Conservation (phyloP, 2,329 filamentous ascomycete genomes). For the Phyllosticta paracitricarpa region DNA sequence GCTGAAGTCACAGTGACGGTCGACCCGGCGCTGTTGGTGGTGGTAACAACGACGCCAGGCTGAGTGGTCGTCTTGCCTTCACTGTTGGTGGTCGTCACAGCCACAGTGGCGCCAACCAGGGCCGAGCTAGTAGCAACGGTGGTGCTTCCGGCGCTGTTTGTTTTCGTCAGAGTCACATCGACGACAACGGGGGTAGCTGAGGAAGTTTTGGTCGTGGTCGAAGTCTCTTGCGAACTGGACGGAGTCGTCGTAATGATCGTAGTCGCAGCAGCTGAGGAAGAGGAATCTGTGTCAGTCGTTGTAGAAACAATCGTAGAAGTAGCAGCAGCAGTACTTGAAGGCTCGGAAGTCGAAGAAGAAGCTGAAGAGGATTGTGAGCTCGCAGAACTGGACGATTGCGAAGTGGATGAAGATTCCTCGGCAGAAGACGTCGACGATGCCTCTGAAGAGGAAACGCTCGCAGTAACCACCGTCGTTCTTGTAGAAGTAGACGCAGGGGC, state of each 20-base stretch:
- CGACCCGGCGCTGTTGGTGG: conserved; percentile 31
- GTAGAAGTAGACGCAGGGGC: conserved; percentile 1
- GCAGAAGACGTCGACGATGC: background rate
- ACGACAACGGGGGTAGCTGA: conserved; percentile 24
- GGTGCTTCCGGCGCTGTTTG: conserved; percentile 25
- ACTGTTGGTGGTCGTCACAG: conserved; percentile 30
- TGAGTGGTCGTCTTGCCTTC: conserved; percentile 28
- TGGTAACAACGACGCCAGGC: conserved; percentile 27
- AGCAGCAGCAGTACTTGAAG: conserved; percentile 6
- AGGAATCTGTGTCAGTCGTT: background rate
- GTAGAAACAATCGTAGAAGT: conserved; percentile 1
- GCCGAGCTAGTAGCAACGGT: conserved; percentile 29
- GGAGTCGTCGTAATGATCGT: background rate
- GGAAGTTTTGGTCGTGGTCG: conserved; percentile 11
- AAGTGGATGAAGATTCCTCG: background rate
- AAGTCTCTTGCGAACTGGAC: background rate
- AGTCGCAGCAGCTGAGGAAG: conserved; percentile 1
- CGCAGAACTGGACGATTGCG: conserved; percentile 6
- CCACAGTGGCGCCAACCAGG: conserved; percentile 31
- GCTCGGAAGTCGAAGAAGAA: conserved; percentile 1
- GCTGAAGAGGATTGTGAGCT: conserved; percentile 9
- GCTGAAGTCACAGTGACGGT: conserved; percentile 25
- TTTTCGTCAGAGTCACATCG: conserved; percentile 29
- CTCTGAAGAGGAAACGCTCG: conserved; percentile 1
- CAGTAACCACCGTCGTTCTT: conserved; percentile 3